Base-by-base conservation (phyloP, 1,284 basidiomycete species). In the Microbotryum lychnidis-dioicae region DNA sequence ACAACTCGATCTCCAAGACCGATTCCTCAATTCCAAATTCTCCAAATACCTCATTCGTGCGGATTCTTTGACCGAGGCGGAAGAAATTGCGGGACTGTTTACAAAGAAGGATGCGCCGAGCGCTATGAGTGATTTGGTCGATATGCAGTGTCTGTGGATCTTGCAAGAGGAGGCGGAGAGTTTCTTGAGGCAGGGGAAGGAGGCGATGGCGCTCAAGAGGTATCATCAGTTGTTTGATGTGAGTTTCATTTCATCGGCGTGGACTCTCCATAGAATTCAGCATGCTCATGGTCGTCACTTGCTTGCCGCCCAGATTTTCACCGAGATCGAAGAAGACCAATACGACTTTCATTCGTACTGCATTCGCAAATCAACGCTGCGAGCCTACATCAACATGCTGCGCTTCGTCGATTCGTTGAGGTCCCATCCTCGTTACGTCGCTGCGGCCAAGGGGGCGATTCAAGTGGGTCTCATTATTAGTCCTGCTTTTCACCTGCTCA, bases 311-410 rank as follows among this genome's bases (percentile, higher is more conserved):
- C 71, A 90, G 85, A 80, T 87, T 18, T 97, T 96, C 75, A 82
- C 87, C 60, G 88, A 89, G 60, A 83, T 91, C 67, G 89, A 93
- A 72, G 91, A 97, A 69, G 96, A 98, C 74, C 93, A 98, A 76
- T 94, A 90, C 72, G 96, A 99, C 76, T 99, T 98, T 80, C 96
- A 99, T 75, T 85, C 87, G 8, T 99, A 98, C 76, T 89, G 90
- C 70, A 73, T 97, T 71, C 85, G 96, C 52, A 91, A 90, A 71
- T 89, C 87, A 74, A 96, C 89, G 4, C 77, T 98, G 46, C 86
- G 85, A 54, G 82, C 88, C 16, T 98, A 98, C 75, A 70, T 89
- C 57, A 81, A 84, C 45, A 45, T 69, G 2, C 55, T 69, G 16
- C 62, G 65, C 27, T 69, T 62, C 57, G 57, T 57, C 29, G 63